Evolutionary conservation across 768 basidiomycete species (phyloP).

Genomic region (Naganishia vaughanmartiniae): DNA sequence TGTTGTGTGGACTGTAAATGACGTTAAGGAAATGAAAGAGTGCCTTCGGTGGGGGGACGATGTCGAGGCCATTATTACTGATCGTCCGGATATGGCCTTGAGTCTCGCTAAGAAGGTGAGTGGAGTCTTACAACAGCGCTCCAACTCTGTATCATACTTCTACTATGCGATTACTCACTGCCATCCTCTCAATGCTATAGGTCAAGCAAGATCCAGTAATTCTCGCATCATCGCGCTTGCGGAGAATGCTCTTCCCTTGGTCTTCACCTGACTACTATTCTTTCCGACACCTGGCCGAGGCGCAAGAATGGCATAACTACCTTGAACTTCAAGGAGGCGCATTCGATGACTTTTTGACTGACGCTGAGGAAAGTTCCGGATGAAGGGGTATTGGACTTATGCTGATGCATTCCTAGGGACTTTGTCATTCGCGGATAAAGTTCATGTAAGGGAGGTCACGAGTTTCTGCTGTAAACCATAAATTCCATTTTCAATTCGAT

Average conservation of each 20-base stretch:
- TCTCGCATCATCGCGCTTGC: slow-evolving; percentile 31
- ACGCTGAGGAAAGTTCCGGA: too few relatives aligned
- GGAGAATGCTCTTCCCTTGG: slow-evolving; percentile 38
- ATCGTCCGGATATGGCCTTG: slow-evolving; percentile 48
- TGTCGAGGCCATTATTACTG: slow-evolving; percentile 47
- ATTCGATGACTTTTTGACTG: slow-evolving; percentile 27
- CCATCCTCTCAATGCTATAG: slow-evolving; percentile 8
- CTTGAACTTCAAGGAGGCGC: slow-evolving; percentile 47
- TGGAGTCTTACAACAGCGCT: not conserved
- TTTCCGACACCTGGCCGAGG: slow-evolving; percentile 33
- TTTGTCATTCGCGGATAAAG: too few relatives aligned
- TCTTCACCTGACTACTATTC: slow-evolving; percentile 39
- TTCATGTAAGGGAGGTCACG: too few relatives aligned
- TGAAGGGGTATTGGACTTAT: too few relatives aligned
- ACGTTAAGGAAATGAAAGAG: slow-evolving; percentile 63
- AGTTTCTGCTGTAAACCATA: too few relatives aligned
- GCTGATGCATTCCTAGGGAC: too few relatives aligned
- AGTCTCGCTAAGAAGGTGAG: slow-evolving; percentile 43
- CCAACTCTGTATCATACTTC: not conserved
- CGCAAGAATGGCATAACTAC: slow-evolving; percentile 44
- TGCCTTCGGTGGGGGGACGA: slow-evolving; percentile 49
- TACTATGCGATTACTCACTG: slow-evolving; percentile 21
- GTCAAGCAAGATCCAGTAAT: slow-evolving; percentile 35
- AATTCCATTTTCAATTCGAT: too few relatives aligned
- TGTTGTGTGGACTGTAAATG: slow-evolving; percentile 97